Percentiles rank a stretch among this genome's conserved stretches.
phyloP scores from a whole-genome alignment of 352 stramenopile genomes.

The Phytopythium litorale region DNA sequence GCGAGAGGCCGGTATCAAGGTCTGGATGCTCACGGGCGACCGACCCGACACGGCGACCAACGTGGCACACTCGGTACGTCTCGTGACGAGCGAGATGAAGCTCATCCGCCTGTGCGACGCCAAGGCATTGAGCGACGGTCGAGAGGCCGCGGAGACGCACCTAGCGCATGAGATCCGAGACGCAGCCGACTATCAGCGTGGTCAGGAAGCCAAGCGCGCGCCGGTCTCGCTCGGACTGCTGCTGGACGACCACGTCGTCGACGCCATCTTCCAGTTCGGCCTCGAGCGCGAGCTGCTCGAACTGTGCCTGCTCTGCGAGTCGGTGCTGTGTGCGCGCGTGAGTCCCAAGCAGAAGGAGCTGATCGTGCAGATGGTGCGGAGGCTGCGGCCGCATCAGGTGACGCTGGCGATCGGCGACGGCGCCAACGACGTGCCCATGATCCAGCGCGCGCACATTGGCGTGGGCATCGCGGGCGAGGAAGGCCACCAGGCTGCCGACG shows the following conservation, averaged over 20 bases:
- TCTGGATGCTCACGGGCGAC: conserved; percentile 77
- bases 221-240: conserved; percentile 27
- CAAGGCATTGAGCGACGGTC: conserved; percentile 11
- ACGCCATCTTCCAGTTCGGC: conserved; percentile 28
- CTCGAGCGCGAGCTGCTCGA: conserved; percentile 45
- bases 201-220: not conserved
- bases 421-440: conserved; percentile 93
- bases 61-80: conserved; percentile 44
- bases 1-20: conserved; percentile 58
- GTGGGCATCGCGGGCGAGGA: conserved; percentile 61
- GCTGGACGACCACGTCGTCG: conserved; percentile 44
- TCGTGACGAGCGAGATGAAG: conserved; percentile 54
- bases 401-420: conserved; percentile 88
- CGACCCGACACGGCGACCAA: conserved; percentile 63
- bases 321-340: conserved; percentile 95
- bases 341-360: conserved; percentile 96
- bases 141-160: conserved; percentile 19
- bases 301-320: conserved; percentile 79
- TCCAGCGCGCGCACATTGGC: conserved; percentile 74
- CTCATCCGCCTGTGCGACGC: conserved; percentile 36
- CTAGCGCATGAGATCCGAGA: conserved; percentile 22
- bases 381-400: conserved; percentile 36
- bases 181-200: not conserved
- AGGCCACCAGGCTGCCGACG: conserved; percentile 84
- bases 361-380: conserved; percentile 92